Conservation (phyloP, 2,329 filamentous ascomycete species). For the Exophiala bonariae region DNA sequence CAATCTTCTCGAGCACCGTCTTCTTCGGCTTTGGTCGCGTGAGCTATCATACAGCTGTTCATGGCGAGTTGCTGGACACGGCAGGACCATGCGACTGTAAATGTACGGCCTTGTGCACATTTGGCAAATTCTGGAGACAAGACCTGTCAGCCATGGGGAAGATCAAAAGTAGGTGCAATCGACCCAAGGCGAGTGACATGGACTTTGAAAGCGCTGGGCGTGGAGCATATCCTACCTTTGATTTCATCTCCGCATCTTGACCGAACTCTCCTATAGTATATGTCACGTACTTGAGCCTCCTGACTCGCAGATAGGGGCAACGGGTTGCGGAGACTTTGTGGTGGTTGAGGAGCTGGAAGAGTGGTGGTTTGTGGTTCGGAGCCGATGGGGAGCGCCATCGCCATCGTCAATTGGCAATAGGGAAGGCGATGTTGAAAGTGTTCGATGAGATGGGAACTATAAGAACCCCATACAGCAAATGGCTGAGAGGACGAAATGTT, state of each 20-base stretch:
- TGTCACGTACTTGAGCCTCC: slow-evolving; percentile 76
- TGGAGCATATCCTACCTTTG: slow-evolving; percentile 65
- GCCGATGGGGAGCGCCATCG: slow-evolving; percentile 20
- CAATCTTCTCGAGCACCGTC: slow-evolving; percentile 90
- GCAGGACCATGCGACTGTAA: slow-evolving; percentile 86
- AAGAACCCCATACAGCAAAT: too few relatives aligned
- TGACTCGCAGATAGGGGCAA: slow-evolving; percentile 79
- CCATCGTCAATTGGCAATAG: slow-evolving; percentile 12
- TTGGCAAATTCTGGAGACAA: slow-evolving; percentile 74
- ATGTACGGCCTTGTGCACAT: slow-evolving; percentile 81
- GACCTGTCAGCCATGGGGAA: not conserved
- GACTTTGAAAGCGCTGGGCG: not conserved
- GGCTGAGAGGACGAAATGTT: too few relatives aligned
- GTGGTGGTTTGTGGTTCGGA: slow-evolving; percentile 10
- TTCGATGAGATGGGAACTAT: too few relatives aligned
- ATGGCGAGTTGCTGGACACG: slow-evolving; percentile 76
- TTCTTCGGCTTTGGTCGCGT: slow-evolving; percentile 81
- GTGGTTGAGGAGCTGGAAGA: slow-evolving; percentile 3
- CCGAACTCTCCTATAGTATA: slow-evolving; percentile 79
- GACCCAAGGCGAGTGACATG: too few relatives aligned
- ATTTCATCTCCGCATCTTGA: slow-evolving; percentile 75
- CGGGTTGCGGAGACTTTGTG: slow-evolving; percentile 63
- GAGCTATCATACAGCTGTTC: slow-evolving; percentile 94
- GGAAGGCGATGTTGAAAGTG: too few relatives aligned
- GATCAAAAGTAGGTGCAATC: too few relatives aligned